These are phyloP conservation scores for Aleurites moluccanus DNA, from an alignment of 441 rosid species.

Conservation along the genomic window DNA sequence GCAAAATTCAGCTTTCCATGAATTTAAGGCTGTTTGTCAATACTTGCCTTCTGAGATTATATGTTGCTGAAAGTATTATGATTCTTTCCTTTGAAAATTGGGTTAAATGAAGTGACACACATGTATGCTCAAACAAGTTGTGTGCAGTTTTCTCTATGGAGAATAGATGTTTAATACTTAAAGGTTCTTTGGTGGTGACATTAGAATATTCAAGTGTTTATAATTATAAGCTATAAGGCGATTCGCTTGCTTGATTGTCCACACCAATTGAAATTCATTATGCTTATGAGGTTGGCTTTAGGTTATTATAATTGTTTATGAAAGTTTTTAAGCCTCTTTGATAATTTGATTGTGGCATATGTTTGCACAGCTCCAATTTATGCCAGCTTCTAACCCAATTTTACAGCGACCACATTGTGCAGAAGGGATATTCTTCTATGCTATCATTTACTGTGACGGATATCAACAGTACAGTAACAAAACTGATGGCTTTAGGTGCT, in stretches of 20 bases:
- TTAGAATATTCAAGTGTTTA: no score
- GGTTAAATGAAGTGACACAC: no score
- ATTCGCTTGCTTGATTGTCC: no score
- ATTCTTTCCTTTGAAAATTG: no score
- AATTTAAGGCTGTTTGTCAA: neutral
- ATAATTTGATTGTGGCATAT: neutral
- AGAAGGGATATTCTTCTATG: slow-evolving; percentile 69
- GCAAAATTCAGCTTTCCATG: neutral
- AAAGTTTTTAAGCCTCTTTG: neutral
- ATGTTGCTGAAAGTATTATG: no score
- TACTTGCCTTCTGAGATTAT: no score
- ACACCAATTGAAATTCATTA: neutral
- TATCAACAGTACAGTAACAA: slow-evolving; percentile 65
- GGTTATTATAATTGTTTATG: neutral
- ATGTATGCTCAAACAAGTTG: no score
- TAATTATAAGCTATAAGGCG: no score
- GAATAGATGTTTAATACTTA: no score
- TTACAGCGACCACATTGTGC: slow-evolving; percentile 54
- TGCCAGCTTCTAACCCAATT: slow-evolving; percentile 21
- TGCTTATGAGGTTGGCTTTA: neutral
- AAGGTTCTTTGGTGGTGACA: no score
- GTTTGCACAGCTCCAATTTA: neutral
- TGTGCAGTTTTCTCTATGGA: no score
- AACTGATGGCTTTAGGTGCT: slow-evolving; percentile 83
- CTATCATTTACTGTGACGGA: slow-evolving; percentile 85